These are phyloP conservation scores for Raffaelea deltoideospora DNA, from an alignment of 2,329 filamentous ascomycete genomes.

Conservation along the genomic window DNA sequence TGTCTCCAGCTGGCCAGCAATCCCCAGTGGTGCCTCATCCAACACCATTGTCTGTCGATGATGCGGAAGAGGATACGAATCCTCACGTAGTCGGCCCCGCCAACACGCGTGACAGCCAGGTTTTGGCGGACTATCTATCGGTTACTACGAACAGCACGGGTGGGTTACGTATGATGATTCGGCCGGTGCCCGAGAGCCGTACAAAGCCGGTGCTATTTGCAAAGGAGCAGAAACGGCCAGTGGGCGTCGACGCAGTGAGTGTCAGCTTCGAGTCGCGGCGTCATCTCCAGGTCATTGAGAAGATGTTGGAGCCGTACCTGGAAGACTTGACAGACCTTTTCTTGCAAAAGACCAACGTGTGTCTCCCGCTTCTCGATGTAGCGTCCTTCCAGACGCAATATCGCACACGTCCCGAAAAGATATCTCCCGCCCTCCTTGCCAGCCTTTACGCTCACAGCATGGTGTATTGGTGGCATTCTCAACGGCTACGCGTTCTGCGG, in stretches of 20 bases:
- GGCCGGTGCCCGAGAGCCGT: background rate
- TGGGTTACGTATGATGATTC: background rate
- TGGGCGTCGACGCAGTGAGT: background rate
- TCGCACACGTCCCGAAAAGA: slow-evolving; percentile 25
- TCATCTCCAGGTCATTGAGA: slow-evolving; percentile 33
- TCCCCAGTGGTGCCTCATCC: background rate
- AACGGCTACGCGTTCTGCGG: slow-evolving; percentile 27
- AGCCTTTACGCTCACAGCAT: slow-evolving; percentile 41
- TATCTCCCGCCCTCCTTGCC: slow-evolving; percentile 40
- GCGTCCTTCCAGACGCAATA: slow-evolving; percentile 31
- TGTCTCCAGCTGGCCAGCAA: background rate
- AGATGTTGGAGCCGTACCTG: slow-evolving; percentile 37
- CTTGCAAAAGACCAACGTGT: slow-evolving; percentile 39
- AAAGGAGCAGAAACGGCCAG: background rate
- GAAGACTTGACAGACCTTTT: background rate
- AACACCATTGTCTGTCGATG: background rate
- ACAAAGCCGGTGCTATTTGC: slow-evolving; percentile 1
- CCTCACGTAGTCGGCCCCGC: slow-evolving; percentile 2
- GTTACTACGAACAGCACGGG: background rate
- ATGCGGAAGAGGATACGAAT: slow-evolving; percentile 2
- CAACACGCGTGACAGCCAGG: background rate
- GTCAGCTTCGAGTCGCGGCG: background rate
- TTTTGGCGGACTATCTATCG: slow-evolving; percentile 3
- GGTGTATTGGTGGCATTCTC: slow-evolving; percentile 5
- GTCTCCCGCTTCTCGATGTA: slow-evolving; percentile 46